Evolutionary conservation across 1,139 yeast species (phyloP).

Genomic region (Torulaspora pretoriensis): DNA sequence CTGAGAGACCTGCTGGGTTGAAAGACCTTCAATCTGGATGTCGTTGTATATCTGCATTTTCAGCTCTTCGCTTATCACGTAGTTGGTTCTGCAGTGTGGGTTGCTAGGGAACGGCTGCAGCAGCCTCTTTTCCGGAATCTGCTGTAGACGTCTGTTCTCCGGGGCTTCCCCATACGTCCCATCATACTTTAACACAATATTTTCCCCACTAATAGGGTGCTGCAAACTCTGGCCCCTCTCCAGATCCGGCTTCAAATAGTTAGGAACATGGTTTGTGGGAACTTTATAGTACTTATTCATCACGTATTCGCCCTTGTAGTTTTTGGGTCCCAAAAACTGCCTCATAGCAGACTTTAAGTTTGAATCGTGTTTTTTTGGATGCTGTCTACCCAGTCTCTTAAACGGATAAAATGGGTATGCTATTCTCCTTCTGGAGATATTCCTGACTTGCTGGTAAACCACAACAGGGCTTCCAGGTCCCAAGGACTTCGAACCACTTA

Average conservation of each 20-base stretch:
- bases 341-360: conserved; percentile 35
- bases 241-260: conserved; percentile 61
- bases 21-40: conserved; percentile 47
- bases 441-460: conserved; percentile 35
- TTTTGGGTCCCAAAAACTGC: conserved; percentile 73
- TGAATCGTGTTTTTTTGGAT: conserved; percentile 43
- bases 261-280: conserved; percentile 68
- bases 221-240: conserved; percentile 44
- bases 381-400: conserved; percentile 41
- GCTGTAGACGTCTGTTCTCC: conserved; percentile 20
- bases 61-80: conserved; percentile 53
- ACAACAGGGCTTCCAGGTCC: conserved; percentile 11
- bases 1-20: conserved; percentile 73
- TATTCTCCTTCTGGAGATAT: conserved; percentile 42
- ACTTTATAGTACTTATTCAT: conserved; percentile 73
- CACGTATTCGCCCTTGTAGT: conserved; percentile 76
- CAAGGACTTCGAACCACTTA: conserved; percentile 4
- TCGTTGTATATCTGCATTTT: conserved; percentile 59
- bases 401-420: conserved; percentile 48
- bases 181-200: conserved; percentile 28
- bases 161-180: conserved; percentile 22
- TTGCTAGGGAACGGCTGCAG: conserved; percentile 81
- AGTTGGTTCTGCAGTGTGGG: conserved; percentile 62
- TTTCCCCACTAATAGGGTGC: conserved; percentile 40
- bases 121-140: conserved; percentile 37